phyloP scores from a whole-genome alignment of 2,329 filamentous ascomycete species.

The Alternaria conjuncta region DNA sequence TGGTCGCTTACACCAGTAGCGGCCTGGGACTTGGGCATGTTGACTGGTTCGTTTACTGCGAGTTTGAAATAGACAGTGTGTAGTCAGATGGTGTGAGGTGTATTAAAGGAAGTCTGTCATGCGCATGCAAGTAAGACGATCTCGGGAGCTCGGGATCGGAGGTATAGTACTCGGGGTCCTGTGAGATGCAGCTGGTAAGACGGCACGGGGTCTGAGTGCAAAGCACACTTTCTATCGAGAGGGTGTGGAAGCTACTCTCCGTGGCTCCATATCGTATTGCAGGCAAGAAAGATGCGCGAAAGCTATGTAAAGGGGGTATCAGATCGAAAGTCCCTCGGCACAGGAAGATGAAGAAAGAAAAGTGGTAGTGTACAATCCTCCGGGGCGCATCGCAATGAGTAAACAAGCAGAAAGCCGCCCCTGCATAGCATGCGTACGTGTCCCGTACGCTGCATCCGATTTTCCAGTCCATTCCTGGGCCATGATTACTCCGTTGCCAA shows the following conservation, averaged over 20 bases:
- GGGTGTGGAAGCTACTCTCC: background rate
- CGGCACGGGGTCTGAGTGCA: background rate
- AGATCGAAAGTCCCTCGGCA: slow-evolving; percentile 32
- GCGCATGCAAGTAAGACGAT: slow-evolving; percentile 7
- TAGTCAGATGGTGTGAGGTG: background rate
- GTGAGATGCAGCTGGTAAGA: background rate
- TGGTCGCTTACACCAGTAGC: background rate
- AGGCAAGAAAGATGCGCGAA: slow-evolving; percentile 12
- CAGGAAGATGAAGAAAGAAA: slow-evolving; percentile 10
- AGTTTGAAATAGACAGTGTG: background rate
- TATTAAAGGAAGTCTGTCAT: background rate
- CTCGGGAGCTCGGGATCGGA: background rate
- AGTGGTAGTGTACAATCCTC: slow-evolving; percentile 11
- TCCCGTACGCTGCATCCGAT: background rate
- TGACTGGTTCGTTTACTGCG: background rate
- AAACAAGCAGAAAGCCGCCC: slow-evolving; percentile 1
- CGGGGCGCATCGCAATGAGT: slow-evolving; percentile 8
- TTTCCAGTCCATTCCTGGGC: slow-evolving; percentile 16
- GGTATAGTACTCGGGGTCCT: background rate
- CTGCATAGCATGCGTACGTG: slow-evolving; percentile 1
- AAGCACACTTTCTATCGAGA: background rate
- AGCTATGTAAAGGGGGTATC: slow-evolving; percentile 32
- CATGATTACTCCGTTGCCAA: slow-evolving; percentile 10
- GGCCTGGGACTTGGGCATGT: background rate
- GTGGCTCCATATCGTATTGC: slow-evolving; percentile 6